These are phyloP conservation scores for Vanilla planifolia DNA, from an alignment of 106 monocot genomes.

Conservation along the genomic window DNA sequence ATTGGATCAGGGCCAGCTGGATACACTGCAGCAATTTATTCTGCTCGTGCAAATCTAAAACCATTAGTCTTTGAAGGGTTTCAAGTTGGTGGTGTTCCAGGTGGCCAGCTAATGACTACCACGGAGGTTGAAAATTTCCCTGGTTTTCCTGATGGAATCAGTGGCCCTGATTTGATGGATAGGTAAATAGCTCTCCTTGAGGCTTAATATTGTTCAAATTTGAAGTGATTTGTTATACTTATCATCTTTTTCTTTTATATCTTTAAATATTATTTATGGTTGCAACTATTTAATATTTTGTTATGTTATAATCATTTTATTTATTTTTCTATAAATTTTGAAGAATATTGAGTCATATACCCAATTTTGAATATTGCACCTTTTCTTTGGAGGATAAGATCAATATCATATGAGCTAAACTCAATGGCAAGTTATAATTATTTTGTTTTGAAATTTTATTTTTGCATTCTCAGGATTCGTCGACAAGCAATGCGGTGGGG, in stretches of 20 bases:
- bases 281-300: not conserved
- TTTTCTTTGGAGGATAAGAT: no score
- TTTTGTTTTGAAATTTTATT: not conserved
- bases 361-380: no score
- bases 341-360: no score
- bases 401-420: no score
- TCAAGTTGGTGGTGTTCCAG: conserved; percentile 95
- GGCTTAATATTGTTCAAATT: not conserved
- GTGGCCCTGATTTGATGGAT: conserved; percentile 97
- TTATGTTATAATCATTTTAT: no score
- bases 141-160: conserved; percentile 94
- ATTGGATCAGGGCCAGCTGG: conserved; percentile 97
- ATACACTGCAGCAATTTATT: conserved; percentile 95
- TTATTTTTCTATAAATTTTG: no score
- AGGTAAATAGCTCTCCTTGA: conserved; percentile 30
- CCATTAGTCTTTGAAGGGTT: conserved; percentile 94
- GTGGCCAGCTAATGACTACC: conserved; percentile 96
- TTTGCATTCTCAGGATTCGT: conserved; percentile 53
- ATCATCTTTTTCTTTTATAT: no score
- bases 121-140: conserved; percentile 98
- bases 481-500: conserved; percentile 96
- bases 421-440: no score
- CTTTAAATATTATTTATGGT: no score
- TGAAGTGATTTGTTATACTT: not conserved
- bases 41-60: conserved; percentile 93